Conservation (phyloP, 2,329 filamentous ascomycete genomes). For the Arthrobotrys entomopaga region DNA sequence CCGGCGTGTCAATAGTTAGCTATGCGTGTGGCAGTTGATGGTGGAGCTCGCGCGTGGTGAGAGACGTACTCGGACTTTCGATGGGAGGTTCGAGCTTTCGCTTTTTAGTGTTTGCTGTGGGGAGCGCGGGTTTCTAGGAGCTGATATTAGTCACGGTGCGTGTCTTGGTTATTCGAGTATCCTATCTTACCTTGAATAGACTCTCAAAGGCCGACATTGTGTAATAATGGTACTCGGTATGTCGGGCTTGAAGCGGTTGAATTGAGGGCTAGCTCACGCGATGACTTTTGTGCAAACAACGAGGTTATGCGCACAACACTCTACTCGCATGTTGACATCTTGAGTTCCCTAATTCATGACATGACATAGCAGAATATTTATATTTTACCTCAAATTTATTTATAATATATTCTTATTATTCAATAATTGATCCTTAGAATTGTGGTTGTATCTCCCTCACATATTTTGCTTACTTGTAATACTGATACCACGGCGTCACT, state of each 20-base stretch:
- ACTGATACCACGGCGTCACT: too few species aligned
- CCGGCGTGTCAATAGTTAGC: not conserved
- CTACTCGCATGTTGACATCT: not conserved
- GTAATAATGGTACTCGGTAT: not conserved
- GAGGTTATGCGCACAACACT: not conserved
- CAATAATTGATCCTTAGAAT: too few species aligned
- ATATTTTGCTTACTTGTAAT: too few species aligned
- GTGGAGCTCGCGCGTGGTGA: conserved; percentile 13
- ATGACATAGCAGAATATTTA: too few species aligned
- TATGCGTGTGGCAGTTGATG: not conserved
- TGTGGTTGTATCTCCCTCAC: too few species aligned
- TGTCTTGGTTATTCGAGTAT: not conserved
- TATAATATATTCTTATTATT: too few species aligned
- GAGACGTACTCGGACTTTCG: conserved; percentile 68
- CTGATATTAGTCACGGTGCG: conserved; percentile 1
- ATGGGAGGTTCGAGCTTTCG: conserved; percentile 72
- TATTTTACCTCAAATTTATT: too few species aligned
- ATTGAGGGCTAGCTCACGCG: too few species aligned
- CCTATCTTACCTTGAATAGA: conserved; percentile 46
- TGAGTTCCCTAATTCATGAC: too few species aligned
- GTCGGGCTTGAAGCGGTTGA: too few species aligned
- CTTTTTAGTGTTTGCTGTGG: conserved; percentile 65
- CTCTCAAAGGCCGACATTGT: conserved; percentile 55
- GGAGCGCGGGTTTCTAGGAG: conserved; percentile 58
- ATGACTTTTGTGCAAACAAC: too few species aligned